Base-by-base conservation (phyloP, 192 early-diverging fungal genomes). In the Thamnidium elegans region DNA sequence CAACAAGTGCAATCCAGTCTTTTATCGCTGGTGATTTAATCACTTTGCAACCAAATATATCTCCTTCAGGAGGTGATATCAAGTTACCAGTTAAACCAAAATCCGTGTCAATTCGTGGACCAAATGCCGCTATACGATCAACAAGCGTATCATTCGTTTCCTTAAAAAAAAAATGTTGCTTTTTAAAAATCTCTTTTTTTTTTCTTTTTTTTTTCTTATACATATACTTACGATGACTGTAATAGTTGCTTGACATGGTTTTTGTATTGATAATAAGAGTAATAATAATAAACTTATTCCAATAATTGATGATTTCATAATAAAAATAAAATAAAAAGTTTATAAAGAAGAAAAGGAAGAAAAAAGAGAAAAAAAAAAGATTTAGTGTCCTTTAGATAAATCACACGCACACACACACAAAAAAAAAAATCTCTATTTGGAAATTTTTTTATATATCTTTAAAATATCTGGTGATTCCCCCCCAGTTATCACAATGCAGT, bases 51-150 rank as follows among this genome's bases (percentile, higher is more conserved):
- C 87, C 90, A 45, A 83, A 75, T 15, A 74, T 65, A 55, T 87
- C 82, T 10, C 20, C 32, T 42, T 9, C 6, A 26, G 10, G 14
- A 15, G 72, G 72, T 17, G 70, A 73, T 26, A 92, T 56, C 69
- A 96, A 78, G 48, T 77, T 64, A 19, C 92, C 89, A 26, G 75
- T 60, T 19, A 91, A 72, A 13, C 89, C 90, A 19, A 89, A 80
- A 52, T 88, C 87, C 47, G 84, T 73, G 50, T 45, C 31, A 23
- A 92, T 76, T 42, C 83, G 81, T 62, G 94, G 90, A 1, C 92
- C 94, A 79, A 95, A 95, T 50, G 92, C 92, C 14, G 94, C 94
- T 39, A 86, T 82, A 31, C 91, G 86, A 68, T 92, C 92, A 44
- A 80, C 47, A 43, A 72, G 79, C 6, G 79, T 75, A 58, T 78